These are phyloP conservation scores for Chimonanthus praecox DNA, from an alignment of 164 flowering plant genomes.

Conservation along the genomic window DNA sequence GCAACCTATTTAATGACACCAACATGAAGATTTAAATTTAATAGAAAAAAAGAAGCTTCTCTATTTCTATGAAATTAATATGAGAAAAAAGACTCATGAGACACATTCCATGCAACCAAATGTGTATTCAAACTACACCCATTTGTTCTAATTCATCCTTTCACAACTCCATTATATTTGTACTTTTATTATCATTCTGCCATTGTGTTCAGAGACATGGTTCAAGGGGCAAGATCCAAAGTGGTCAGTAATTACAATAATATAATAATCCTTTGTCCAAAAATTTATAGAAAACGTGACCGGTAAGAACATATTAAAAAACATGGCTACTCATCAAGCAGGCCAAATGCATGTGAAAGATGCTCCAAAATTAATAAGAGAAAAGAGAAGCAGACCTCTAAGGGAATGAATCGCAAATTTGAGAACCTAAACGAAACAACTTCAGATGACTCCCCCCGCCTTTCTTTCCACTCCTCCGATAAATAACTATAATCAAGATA, in stretches of 20 bases:
- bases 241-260: background rate
- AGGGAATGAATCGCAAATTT: constrained; percentile 64
- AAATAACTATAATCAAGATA: constrained; percentile 53
- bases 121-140: no score
- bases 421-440: constrained; percentile 50
- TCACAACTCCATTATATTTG: no score
- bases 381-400: constrained; percentile 51
- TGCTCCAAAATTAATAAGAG: background rate
- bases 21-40: no score
- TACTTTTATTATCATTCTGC: background rate
- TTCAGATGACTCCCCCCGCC: constrained; percentile 52
- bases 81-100: no score
- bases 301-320: background rate
- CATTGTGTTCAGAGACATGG: background rate
- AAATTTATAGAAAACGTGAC: background rate
- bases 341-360: background rate
- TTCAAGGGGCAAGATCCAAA: background rate
- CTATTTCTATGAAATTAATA: no score
- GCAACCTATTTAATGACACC: no score
- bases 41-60: no score
- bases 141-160: no score
- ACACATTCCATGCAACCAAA: no score
- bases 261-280: background rate
- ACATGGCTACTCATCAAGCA: background rate
- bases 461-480: constrained; percentile 95